phyloP scores from a whole-genome alignment of 495 filamentous ascomycete species.

The Pyronema domesticum region DNA sequence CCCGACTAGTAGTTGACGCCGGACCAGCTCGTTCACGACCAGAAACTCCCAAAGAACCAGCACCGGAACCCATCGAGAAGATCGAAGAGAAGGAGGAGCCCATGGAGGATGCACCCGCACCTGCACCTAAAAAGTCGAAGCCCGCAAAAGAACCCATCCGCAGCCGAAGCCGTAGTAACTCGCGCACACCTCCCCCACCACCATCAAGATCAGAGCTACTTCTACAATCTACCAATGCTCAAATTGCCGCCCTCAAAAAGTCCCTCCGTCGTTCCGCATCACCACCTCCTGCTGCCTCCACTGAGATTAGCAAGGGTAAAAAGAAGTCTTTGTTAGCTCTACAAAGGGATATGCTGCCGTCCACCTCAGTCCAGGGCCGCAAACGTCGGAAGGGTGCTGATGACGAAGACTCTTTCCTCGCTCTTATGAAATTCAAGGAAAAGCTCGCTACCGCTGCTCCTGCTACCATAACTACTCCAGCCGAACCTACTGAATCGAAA shows the following conservation, averaged over 20 bases:
- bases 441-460: constrained; percentile 44
- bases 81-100: constrained; percentile 18
- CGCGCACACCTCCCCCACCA: constrained; percentile 8
- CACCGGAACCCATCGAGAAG: constrained; percentile 6
- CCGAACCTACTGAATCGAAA: constrained; percentile 5
- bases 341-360: constrained; percentile 58
- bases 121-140: too few species aligned
- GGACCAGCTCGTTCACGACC: constrained; percentile 25
- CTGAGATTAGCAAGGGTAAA: constrained; percentile 15
- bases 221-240: constrained; percentile 57
- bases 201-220: background rate
- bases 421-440: constrained; percentile 31
- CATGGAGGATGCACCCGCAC: too few species aligned
- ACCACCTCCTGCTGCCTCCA: constrained; percentile 1
- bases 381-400: constrained; percentile 41
- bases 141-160: too few species aligned
- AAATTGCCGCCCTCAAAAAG: constrained; percentile 77
- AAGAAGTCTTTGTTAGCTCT: constrained; percentile 44
- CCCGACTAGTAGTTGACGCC: constrained; percentile 53
- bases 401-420: constrained; percentile 15
- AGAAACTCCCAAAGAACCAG: constrained; percentile 6
- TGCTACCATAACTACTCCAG: background rate
- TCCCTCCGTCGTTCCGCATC: constrained; percentile 56
- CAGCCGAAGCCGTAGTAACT: constrained; percentile 18
- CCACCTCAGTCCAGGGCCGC: constrained; percentile 59